Base-by-base conservation (phyloP, 2,329 filamentous ascomycete genomes). In the Curvularia verruculosa region DNA sequence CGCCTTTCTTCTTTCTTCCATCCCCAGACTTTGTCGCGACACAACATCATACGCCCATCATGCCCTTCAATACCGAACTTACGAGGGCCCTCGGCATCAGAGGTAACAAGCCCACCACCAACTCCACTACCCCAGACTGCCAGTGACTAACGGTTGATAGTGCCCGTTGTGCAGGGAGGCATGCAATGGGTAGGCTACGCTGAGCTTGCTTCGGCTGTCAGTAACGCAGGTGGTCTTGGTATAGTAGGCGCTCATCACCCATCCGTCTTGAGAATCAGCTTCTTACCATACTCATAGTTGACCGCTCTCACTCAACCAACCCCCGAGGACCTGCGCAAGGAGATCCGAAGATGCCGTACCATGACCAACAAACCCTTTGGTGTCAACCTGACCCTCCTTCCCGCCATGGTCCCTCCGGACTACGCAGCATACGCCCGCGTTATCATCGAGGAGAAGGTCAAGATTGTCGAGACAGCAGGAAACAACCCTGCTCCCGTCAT, bases 321-420 rank as follows among this genome's bases (percentile, higher is more conserved):
- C 15, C 94, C 95, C 46, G 91, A 92, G 77, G 92, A 91, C 74
- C 88, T 99, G 54, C 92, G 94, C 77, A 90, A 91, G 73, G 95
- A 99, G 81, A 99, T 99, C 79, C 89, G 86, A 63, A 88, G 86
- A 80, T 96, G 91, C 83, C 89, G 88, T 67, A 86, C 83, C 63
- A 87, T 98, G 82, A 95, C 91, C 55, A 82, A 83, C 61, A 84
- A 87, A 64, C 91, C 91, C 18, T 98, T 99, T 77, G 95, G 85
- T 71, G 94, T 98, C 69, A 99, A 99, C 81, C 86, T 98, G 67
- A 99, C 95, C 8, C 88, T 98, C 60, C 88, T 98, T 44, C 95
- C 95, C 26, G 85, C 93, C 54, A 85, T 98, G 68, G 88, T 92
- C 9, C 92, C 95, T 6, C 95, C 95, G 5, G 89, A 98, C 83